A percentile compares a stretch with the other conserved stretches of the same genome.
Evolutionary conservation across 306 rosid species (phyloP).

Genomic region (Gastrolobium villosum): DNA sequence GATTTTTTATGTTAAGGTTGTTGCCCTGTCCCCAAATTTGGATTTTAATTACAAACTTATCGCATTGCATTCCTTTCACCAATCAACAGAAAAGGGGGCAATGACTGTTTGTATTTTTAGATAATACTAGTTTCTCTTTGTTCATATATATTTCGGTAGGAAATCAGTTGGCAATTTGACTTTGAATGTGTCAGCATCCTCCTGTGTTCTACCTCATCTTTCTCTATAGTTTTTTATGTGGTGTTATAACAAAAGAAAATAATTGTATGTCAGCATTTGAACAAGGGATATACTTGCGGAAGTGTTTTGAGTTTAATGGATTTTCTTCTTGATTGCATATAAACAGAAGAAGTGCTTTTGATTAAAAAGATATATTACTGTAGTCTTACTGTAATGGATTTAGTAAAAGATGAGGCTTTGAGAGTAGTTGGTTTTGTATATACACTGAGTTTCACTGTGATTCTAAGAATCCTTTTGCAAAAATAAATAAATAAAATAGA

Average conservation of each 20-base stretch:
- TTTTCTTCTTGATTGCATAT: background rate
- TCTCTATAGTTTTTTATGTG: constrained; percentile 8
- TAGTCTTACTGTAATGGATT: background rate
- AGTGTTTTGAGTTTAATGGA: background rate
- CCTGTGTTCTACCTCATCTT: constrained; percentile 1
- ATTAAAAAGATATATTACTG: constrained; percentile 17
- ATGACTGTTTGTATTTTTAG: background rate
- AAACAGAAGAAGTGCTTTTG: background rate
- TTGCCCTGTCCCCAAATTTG: constrained; percentile 13
- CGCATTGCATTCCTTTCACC: constrained; percentile 1
- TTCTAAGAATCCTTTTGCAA: constrained; percentile 27
- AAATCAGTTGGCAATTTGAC: constrained; percentile 5
- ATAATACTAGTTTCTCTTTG: constrained; percentile 26
- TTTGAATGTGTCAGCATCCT: background rate
- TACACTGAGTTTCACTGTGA: constrained; percentile 16
- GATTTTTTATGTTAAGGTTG: background rate
- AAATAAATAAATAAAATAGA: constrained; percentile 26
- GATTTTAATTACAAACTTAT: constrained; percentile 14
- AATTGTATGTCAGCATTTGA: constrained; percentile 14
- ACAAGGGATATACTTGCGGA: background rate
- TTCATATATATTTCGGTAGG: constrained; percentile 3
- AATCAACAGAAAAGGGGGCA: constrained; percentile 4
- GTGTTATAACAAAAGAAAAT: constrained; percentile 18
- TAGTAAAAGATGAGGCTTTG: constrained; percentile 7
- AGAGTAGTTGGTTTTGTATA: constrained; percentile 9